Base-by-base conservation (phyloP, 805 yeast species). In the Kluyveromyces starmeri region DNA sequence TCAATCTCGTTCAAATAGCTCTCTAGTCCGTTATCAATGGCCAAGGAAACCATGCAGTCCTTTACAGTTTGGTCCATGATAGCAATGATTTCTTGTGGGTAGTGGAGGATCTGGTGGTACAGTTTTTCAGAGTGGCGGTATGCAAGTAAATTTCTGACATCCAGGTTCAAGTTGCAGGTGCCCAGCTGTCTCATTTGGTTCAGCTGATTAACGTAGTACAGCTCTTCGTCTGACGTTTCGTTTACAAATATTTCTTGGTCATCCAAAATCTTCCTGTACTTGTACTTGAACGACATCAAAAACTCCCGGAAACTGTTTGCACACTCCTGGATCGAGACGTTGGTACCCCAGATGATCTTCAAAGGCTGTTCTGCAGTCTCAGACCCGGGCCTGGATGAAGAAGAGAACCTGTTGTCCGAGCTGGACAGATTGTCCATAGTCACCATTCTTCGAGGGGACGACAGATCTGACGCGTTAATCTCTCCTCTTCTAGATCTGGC, bases 271-370 rank as follows among this genome's bases (percentile, higher is more conserved):
- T 72, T 73, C 40, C 96, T 70, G 58, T 83, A 77, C 50, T 78
- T 81, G 61, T 71, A 63, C 54, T 85, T 83, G 67, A 86, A 92
- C 17, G 80, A 73, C 78, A 82, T 78, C 48, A 92, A 62, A 46
- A 92, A 92, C 43, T 78, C 78, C 44, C 94, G 69, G 62, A 92
- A 89, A 33, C 73, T 70, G 45, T 75, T 80, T 24, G 83, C 71
- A 47, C 92, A 79, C 51, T 92, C 96, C 51, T 77, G 83, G 51
- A 92, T 88, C 31, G 94, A 81, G 18, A 92, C 95, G 53, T 89
- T 86, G 1, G 98, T 92, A 60, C 98, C 98, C 98, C 98, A 92
- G 51, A 92, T 89, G 35, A 92, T 95, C 50, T 94, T 72, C 16
- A 78, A 75, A 0, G 95, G 94, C 12, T 30, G 33, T 44, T 82